Percentiles rank a stretch among this genome's conserved stretches.
Conservation (phyloP, 768 basidiomycete species). For the Mycena albidolilacea region DNA sequence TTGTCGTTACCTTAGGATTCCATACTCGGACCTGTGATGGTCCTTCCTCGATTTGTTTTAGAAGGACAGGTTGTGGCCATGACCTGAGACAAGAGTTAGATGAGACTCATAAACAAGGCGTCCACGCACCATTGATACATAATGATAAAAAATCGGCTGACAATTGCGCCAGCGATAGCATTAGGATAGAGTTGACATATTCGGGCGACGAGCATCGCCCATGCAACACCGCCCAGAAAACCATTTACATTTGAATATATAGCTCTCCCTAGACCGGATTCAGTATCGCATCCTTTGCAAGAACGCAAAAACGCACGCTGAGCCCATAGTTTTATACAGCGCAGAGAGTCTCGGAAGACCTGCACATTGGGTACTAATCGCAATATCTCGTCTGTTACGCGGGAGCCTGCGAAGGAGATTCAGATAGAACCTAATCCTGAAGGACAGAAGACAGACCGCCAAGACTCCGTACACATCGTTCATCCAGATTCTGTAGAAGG, state of each 20-base stretch:
- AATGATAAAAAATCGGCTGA: conserved; percentile 98
- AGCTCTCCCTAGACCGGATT: conserved; percentile 76
- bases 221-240: conserved; percentile 97
- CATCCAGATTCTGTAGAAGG: conserved; percentile 92
- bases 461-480: conserved; percentile 94
- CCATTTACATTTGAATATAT: conserved; percentile 99
- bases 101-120: conserved; percentile 5
- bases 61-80: conserved; percentile 97
- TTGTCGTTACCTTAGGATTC: conserved; percentile 87
- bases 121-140: conserved; percentile 92
- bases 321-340: conserved; percentile 99
- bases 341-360: conserved; percentile 94
- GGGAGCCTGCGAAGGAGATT: conserved; percentile 73
- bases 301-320: conserved; percentile 72
- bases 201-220: conserved; percentile 99
- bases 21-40: conserved; percentile 94
- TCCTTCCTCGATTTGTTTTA: conserved; percentile 97
- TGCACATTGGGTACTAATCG: conserved; percentile 96
- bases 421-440: conserved; percentile 24
- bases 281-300: conserved; percentile 6
- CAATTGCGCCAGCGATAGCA: conserved; percentile 93
- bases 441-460: conserved; percentile 68
- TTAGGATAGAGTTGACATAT: conserved; percentile 99
- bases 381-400: conserved; percentile 96
- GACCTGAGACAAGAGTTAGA: conserved; percentile 68